A percentile compares a stretch with the other conserved stretches of the same genome.
Evolutionary conservation across 176 grass and related monocot genomes (phyloP).

Genomic region (Musa beccarii): DNA sequence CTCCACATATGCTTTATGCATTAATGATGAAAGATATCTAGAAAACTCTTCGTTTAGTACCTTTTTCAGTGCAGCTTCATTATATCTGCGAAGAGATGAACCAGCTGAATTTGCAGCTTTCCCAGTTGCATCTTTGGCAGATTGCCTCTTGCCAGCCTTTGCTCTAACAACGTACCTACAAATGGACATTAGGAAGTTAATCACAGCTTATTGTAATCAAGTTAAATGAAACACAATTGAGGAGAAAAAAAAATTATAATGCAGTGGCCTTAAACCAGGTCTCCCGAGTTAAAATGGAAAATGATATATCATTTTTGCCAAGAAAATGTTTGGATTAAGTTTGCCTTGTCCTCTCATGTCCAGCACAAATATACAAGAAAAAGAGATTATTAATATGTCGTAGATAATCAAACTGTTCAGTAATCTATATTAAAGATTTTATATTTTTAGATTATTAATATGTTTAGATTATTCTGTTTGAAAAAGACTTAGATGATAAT

Average conservation of each 20-base stretch:
- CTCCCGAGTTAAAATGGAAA: neutral
- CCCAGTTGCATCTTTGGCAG: conserved; percentile 87
- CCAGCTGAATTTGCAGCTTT: conserved; percentile 89
- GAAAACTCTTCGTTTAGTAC: conserved; percentile 14
- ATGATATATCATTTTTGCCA: neutral
- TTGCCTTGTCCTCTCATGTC: too few relatives aligned
- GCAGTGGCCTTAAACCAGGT: neutral
- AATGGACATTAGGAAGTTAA: neutral
- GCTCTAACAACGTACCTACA: conserved; percentile 93
- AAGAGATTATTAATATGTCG: too few relatives aligned
- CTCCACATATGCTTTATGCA: neutral
- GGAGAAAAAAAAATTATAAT: neutral
- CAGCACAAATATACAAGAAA: too few relatives aligned
- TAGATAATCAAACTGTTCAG: too few relatives aligned
- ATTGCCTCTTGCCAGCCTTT: conserved; percentile 94
- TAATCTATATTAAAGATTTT: too few relatives aligned
- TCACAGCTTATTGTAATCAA: neutral
- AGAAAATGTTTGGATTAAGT: too few relatives aligned
- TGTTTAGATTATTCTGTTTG: too few relatives aligned
- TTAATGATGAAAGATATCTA: neutral
- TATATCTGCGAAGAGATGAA: conserved; percentile 73
- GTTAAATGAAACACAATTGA: neutral
- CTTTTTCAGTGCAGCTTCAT: conserved; percentile 89
- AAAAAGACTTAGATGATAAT: too few relatives aligned
- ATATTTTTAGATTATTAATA: too few relatives aligned